Base-by-base conservation (phyloP, 108 stramenopile species). In the Cyclotella choctawhatcheeana region DNA sequence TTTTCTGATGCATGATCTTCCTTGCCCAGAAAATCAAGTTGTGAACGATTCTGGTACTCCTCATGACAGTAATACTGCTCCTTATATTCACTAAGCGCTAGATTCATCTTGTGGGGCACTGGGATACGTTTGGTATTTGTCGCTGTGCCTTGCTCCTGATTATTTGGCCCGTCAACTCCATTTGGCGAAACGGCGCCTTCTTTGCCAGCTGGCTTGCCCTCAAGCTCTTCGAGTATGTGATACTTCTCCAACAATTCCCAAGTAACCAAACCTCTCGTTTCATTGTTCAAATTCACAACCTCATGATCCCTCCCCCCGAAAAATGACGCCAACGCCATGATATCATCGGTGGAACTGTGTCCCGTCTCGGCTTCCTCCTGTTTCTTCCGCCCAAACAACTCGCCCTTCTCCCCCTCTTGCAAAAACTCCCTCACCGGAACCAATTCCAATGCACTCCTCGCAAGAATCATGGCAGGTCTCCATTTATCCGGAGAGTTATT, bases 361-460 rank as follows among this genome's bases (percentile, higher is more conserved):
- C 21, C 44, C 18, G 44, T 21, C n/a, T 24, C 27, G 44, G 21
- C 21, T 24, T 56, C 44, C 35, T 58, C 55, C 43, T 16, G 16
- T 31, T 65, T 55, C 32, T 56, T 22, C 24, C 25, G 31, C 55
- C 44, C 76, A 43, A 87, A 84, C 58, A 80, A 81, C 25, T 65
- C 79, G 20, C 82, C 76, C 22, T 75, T 73, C 3, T 76, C 58
- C 50, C 77, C 67, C 67, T 87, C 82, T 40, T 71, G n/a, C 43
- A 84, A 44, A 24, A 67, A 53, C 29, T 63, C 26, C 20, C 77
- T 73, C 5, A 85, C 84, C 5, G 84, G 65, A 0, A 88, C 74
- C 31, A 91, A 45, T 64, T 94, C 93, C 27, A 91, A 72, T 2
- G 84, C 74, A 25, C 72, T 87, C 10, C 93, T 64, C n/a, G 70